Conservation (phyloP, 495 filamentous ascomycete species). For the Thermochaetoides thermophila region DNA sequence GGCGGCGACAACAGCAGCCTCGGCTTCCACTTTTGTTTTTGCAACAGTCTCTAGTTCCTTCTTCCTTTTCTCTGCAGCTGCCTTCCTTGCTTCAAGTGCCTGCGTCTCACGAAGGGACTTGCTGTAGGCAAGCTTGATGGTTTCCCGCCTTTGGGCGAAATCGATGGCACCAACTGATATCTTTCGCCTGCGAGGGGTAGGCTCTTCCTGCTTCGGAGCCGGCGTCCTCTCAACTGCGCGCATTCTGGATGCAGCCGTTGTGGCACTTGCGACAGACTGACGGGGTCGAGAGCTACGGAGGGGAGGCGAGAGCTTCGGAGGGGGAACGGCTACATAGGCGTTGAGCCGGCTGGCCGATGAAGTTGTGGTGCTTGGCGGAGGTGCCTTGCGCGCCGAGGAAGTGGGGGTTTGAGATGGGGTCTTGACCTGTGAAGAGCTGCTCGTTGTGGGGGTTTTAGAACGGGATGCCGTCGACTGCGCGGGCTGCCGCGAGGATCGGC, state of each 20-base stretch:
- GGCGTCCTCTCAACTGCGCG: conserved; percentile 32
- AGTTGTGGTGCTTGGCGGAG: conserved; percentile 17
- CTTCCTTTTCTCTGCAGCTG: conserved; percentile 26
- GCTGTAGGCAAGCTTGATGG: conserved; percentile 67
- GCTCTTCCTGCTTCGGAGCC: conserved; percentile 19
- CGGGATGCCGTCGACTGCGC: conserved; percentile 8
- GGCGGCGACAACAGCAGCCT: conserved; percentile 16
- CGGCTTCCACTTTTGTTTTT: conserved; percentile 17
- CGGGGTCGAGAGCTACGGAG: conserved; percentile 71
- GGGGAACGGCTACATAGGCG: conserved; percentile 35
- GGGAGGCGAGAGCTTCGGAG: conserved; percentile 45
- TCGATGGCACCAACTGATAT: conserved; percentile 53
- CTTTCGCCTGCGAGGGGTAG: conserved; percentile 27
- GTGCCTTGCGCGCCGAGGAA: conserved; percentile 16
- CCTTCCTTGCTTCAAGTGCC: conserved; percentile 36
- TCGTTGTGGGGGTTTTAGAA: conserved; percentile 22
- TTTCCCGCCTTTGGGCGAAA: conserved; percentile 60
- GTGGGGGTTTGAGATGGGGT: conserved; percentile 21
- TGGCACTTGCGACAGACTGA: conserved; percentile 62
- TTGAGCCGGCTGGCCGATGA: conserved; percentile 31
- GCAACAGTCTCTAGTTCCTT: conserved; percentile 28
- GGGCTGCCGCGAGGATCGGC: conserved; percentile 25
- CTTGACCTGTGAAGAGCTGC: conserved; percentile 18
- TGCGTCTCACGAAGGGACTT: conserved; percentile 59
- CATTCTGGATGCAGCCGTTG: conserved; percentile 49